A percentile compares a stretch with the other conserved stretches of the same genome.
Evolutionary conservation across 345 rosid species (phyloP).

Genomic region (Camelina hispida): DNA sequence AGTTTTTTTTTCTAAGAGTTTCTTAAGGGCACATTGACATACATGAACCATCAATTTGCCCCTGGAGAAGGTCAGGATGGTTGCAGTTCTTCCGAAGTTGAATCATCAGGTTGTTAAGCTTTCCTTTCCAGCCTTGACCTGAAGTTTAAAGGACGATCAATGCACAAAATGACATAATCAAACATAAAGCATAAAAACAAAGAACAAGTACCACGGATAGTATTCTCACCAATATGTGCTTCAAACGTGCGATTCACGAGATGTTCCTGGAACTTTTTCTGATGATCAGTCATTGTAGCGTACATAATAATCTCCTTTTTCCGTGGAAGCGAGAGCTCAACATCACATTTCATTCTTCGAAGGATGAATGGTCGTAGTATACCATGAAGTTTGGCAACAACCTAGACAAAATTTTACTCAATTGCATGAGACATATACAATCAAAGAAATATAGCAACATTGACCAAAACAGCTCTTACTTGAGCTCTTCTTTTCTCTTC

Average conservation of each 20-base stretch:
- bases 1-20: neutral
- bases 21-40: constrained; percentile 34
- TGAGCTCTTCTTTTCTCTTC: constrained; percentile 88
- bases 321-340: constrained; percentile 84
- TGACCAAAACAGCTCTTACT: constrained; percentile 46
- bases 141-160: constrained; percentile 29
- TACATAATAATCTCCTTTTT: constrained; percentile 93
- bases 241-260: constrained; percentile 76
- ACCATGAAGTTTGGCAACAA: constrained; percentile 89
- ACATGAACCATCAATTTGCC: constrained; percentile 77
- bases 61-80: constrained; percentile 91
- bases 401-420: constrained; percentile 53
- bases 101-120: constrained; percentile 72
- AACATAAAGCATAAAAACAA: constrained; percentile 9
- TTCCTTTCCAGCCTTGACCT: constrained; percentile 67
- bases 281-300: constrained; percentile 86
- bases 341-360: constrained; percentile 92
- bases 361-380: constrained; percentile 96
- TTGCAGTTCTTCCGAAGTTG: constrained; percentile 98
- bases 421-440: constrained; percentile 14
- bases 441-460: constrained; percentile 13
- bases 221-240: constrained; percentile 55
- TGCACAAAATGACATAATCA: constrained; percentile 19
- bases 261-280: constrained; percentile 88
- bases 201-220: constrained; percentile 51